Conservation (phyloP, 2,329 filamentous ascomycete species). For the Seiridium cupressi region DNA sequence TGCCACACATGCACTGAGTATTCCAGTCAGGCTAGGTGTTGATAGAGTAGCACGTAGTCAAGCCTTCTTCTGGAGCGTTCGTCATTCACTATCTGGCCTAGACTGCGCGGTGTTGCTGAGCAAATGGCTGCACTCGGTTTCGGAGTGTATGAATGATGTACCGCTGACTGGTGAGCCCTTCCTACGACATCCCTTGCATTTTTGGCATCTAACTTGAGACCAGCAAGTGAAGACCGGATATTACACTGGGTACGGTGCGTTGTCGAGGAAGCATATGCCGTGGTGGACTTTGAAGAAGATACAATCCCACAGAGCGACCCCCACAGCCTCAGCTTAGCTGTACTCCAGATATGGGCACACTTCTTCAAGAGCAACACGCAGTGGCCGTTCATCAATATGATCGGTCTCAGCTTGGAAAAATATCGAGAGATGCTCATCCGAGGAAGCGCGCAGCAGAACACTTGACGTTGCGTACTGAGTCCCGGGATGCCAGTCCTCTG, state of each 20-base stretch:
- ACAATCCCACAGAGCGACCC: constrained; percentile 24
- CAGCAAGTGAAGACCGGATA: constrained; percentile 38
- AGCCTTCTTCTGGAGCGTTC: constrained; percentile 55
- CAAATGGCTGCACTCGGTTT: constrained; percentile 42
- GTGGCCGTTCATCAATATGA: constrained; percentile 46
- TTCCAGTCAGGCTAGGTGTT: constrained; percentile 53
- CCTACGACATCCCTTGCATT: too few relatives aligned
- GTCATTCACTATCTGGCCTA: constrained; percentile 53
- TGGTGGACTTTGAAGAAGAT: constrained; percentile 37
- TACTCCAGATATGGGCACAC: constrained; percentile 43
- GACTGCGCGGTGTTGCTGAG: constrained; percentile 54
- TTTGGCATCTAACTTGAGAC: neutral
- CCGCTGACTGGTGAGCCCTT: constrained; percentile 26
- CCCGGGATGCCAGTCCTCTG: too few relatives aligned
- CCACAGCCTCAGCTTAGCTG: constrained; percentile 32
- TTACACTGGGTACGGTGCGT: constrained; percentile 45
- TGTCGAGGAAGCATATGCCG: constrained; percentile 39
- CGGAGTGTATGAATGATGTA: constrained; percentile 12
- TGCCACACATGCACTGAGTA: constrained; percentile 52
- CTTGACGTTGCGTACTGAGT: neutral
- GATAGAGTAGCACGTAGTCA: constrained; percentile 54
- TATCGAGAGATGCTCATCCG: constrained; percentile 27
- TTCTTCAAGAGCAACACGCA: constrained; percentile 47
- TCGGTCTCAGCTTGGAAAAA: constrained; percentile 37
- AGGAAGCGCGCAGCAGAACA: neutral